phyloP scores from a whole-genome alignment of 139 green algal species.

The Pleodorina starrii region DNA sequence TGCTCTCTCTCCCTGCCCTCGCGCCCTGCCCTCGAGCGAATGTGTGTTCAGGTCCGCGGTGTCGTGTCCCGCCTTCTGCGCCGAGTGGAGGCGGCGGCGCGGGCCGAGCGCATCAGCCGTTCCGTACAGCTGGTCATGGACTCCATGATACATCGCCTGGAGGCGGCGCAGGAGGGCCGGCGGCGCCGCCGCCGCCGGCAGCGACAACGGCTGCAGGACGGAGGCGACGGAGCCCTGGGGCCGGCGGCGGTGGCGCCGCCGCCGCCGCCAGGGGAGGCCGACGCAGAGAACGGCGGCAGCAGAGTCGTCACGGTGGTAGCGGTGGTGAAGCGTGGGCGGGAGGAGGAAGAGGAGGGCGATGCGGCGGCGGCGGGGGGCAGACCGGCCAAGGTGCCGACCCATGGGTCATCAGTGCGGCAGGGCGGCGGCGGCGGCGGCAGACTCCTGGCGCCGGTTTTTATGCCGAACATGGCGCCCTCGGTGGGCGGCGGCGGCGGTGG shows the following conservation, averaged over 20 bases:
- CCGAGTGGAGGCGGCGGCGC: not conserved
- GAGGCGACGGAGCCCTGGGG: not conserved
- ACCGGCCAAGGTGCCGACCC: not conserved
- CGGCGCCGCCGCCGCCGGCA: not conserved
- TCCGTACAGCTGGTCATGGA: conserved; percentile 19
- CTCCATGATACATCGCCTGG: not conserved
- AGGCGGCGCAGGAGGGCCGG: not conserved
- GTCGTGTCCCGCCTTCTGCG: not conserved
- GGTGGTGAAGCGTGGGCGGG: too few relatives aligned
- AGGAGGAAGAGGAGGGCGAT: too few relatives aligned
- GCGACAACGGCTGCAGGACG: not conserved
- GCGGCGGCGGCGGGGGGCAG: not conserved
- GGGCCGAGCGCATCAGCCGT: not conserved
- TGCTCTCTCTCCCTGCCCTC: not conserved
- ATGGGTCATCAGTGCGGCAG: not conserved
- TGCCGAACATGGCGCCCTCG: too few relatives aligned
- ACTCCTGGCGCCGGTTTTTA: not conserved
- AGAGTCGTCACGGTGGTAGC: too few relatives aligned
- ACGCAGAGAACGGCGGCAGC: too few relatives aligned
- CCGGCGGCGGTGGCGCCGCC: not conserved
- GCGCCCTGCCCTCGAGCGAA: too few relatives aligned
- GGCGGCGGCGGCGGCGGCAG: too few relatives aligned
- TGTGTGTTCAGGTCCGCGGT: not conserved
- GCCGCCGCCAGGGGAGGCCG: too few relatives aligned
- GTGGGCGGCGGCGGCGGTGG: too few relatives aligned